These are phyloP conservation scores for Chamaecyparis obtusa DNA, from an alignment of 75 land plant species.

Conservation along the genomic window DNA sequence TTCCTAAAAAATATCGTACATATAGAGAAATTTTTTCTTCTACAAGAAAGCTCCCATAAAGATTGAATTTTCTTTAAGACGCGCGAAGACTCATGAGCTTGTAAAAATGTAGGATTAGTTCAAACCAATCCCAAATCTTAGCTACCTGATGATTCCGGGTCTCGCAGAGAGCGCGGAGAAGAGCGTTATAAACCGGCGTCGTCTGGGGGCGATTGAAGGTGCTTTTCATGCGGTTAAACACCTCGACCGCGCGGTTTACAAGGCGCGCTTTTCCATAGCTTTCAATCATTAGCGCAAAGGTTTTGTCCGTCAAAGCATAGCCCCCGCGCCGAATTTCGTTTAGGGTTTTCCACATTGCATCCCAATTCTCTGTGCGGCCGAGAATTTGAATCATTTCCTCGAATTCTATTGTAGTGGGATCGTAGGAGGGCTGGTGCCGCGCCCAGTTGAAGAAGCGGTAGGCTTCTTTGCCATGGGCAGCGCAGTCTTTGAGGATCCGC, in stretches of 20 bases:
- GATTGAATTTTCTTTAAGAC: no score
- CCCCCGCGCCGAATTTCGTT: slow-evolving; percentile 23
- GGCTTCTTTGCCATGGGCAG: slow-evolving; percentile 25
- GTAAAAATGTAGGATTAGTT: neutral
- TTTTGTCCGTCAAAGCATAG: slow-evolving; percentile 11
- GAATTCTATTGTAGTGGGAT: slow-evolving; percentile 49
- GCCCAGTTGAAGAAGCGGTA: slow-evolving; percentile 76
- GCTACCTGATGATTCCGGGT: slow-evolving; percentile 50
- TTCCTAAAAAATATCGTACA: no score
- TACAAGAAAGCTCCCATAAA: no score
- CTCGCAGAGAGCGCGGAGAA: slow-evolving; percentile 51
- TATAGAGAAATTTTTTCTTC: no score
- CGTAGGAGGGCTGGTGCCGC: slow-evolving; percentile 31
- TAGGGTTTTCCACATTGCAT: slow-evolving; percentile 45
- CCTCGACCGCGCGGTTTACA: slow-evolving; percentile 45
- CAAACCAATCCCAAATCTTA: neutral
- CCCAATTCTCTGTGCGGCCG: slow-evolving; percentile 27
- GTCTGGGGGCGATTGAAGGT: slow-evolving; percentile 36
- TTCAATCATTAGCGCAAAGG: slow-evolving; percentile 32
- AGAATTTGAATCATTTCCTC: slow-evolving; percentile 43
- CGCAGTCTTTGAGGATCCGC: slow-evolving; percentile 56
- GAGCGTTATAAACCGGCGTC: slow-evolving; percentile 41
- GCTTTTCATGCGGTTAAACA: slow-evolving; percentile 40
- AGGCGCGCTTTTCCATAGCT: slow-evolving; percentile 41
- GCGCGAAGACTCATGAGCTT: neutral